Percentiles rank a stretch among this genome's conserved stretches.
Evolutionary conservation across 2,329 filamentous ascomycete species (phyloP).

Genomic region (Apiospora hydei): DNA sequence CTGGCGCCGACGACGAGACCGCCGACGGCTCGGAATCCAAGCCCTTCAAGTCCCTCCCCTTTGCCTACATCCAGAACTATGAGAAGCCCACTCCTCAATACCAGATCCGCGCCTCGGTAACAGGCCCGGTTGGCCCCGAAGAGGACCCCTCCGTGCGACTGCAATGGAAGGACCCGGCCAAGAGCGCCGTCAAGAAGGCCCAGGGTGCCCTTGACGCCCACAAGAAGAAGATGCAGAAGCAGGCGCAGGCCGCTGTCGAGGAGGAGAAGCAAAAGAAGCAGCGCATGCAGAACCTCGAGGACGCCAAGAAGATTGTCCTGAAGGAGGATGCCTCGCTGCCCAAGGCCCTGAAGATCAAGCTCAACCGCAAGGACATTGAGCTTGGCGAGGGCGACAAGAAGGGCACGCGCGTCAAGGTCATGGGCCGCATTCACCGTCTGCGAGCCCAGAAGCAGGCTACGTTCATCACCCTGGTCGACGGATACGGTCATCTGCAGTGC

Average conservation of each 20-base stretch:
- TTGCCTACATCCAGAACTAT: slow-evolving; percentile 77
- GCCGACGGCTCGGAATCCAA: slow-evolving; percentile 73
- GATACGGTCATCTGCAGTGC: slow-evolving; percentile 86
- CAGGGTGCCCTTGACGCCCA: slow-evolving; percentile 75
- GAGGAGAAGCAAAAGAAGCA: slow-evolving; percentile 77
- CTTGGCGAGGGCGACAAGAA: slow-evolving; percentile 64
- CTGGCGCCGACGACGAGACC: slow-evolving; percentile 73
- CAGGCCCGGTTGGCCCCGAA: slow-evolving; percentile 64
- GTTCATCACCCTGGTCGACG: slow-evolving; percentile 87
- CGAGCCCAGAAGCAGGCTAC: slow-evolving; percentile 83
- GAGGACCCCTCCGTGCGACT: slow-evolving; percentile 70
- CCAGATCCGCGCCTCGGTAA: slow-evolving; percentile 72
- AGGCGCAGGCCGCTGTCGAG: slow-evolving; percentile 73
- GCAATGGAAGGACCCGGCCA: slow-evolving; percentile 82
- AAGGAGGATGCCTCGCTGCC: slow-evolving; percentile 78
- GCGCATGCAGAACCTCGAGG: slow-evolving; percentile 74
- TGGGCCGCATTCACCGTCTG: slow-evolving; percentile 83
- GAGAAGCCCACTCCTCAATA: slow-evolving; percentile 66
- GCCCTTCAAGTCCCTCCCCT: slow-evolving; percentile 83
- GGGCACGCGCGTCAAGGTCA: slow-evolving; percentile 79
- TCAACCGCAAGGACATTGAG: slow-evolving; percentile 72
- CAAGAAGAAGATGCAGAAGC: slow-evolving; percentile 86
- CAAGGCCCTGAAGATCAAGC: slow-evolving; percentile 75
- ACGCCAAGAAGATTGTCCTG: slow-evolving; percentile 80
- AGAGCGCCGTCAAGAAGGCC: slow-evolving; percentile 87